Base-by-base conservation (phyloP, 345 rosid genomes). In the Lenwebbia sp. region DNA sequence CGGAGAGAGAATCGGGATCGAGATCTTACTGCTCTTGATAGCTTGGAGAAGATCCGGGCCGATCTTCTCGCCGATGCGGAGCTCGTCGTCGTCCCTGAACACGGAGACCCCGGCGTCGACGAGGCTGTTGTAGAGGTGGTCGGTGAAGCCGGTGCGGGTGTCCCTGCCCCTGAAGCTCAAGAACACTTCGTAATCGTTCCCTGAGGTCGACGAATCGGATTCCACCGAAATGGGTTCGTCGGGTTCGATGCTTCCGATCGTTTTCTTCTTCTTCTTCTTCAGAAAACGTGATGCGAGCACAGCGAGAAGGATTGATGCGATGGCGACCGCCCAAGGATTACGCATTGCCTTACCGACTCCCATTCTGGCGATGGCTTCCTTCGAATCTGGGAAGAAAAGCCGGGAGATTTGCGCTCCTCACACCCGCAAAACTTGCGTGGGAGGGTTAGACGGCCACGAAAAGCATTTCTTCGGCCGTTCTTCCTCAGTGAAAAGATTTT, bases 71-170 rank as follows among this genome's bases (percentile, higher is more conserved):
- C 83, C 83, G 2, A 85, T 5, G 23, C 40, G 83, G 50, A 62
- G 83, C 78, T 70, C 54, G 33, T 85, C 54, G 30, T 85, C 26
- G 47, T 85, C 86, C 54, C 57, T 74, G 60, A 85, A 85, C 17
- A 85, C 86, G n/a, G 26, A 51, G 60, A 85, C 76, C 49, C 86
- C 83, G 0, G 51, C 83, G 17, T 50, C 49, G 23, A 51, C 28
- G 41, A 74, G 82, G 56, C 54, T 28, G 17, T 11, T 40, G 47
- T 85, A 65, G 28, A 85, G 65, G 28, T 37, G 1, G 83, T 33
- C 83, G 53, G 83, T 70, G 86, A 85, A 28, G 54, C 86, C 86
- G 30, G 52, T 65, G 54, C 86, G 82, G 21, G 86, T 85, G 47
- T 85, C 83, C 82, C 15, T 13, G 7, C 83, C 52, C 57, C 86